phyloP scores from a whole-genome alignment of 2,329 filamentous ascomycete species.

The Helicocarpus griseus region DNA sequence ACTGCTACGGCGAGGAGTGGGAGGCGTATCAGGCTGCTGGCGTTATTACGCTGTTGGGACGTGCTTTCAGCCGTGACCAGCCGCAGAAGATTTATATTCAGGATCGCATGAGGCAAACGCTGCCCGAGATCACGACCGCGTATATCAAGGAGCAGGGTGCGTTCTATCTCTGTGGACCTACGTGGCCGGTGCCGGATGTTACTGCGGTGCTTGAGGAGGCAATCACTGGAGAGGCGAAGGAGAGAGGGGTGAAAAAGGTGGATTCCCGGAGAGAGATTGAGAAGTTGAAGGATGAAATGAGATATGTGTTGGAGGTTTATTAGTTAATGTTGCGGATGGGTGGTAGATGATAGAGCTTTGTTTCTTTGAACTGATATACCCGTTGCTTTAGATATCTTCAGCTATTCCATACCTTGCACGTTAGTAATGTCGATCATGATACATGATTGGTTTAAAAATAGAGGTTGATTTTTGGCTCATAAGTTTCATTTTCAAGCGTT shows the following conservation, averaged over 20 bases:
- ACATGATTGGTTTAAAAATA: not conserved
- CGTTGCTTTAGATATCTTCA: too few species aligned
- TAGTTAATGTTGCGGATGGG: conserved; percentile 41
- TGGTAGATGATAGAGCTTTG: not conserved
- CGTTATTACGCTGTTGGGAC: conserved; percentile 85
- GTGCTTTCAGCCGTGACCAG: conserved; percentile 94
- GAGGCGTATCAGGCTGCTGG: conserved; percentile 94
- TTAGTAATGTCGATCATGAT: not conserved
- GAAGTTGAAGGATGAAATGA: conserved; percentile 83
- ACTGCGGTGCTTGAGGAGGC: conserved; percentile 91
- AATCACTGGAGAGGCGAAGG: conserved; percentile 64
- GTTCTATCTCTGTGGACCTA: conserved; percentile 96
- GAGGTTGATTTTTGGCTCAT: not conserved
- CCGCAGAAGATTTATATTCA: conserved; percentile 99
- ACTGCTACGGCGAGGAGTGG: conserved; percentile 98
- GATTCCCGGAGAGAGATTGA: conserved; percentile 89
- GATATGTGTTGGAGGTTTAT: conserved; percentile 96
- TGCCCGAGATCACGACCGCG: conserved; percentile 71
- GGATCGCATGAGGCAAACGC: conserved; percentile 86
- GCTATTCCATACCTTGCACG: too few species aligned
- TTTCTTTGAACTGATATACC: not conserved
- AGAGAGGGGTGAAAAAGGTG: conserved; percentile 61
- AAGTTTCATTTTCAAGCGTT: too few species aligned
- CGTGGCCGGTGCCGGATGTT: conserved; percentile 96
- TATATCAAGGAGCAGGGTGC: conserved; percentile 81